Evolutionary conservation across 352 stramenopile species (phyloP), one percentile per base, ranked within the genome.

Genomic region (Aphanomyces euteiches): DNA sequence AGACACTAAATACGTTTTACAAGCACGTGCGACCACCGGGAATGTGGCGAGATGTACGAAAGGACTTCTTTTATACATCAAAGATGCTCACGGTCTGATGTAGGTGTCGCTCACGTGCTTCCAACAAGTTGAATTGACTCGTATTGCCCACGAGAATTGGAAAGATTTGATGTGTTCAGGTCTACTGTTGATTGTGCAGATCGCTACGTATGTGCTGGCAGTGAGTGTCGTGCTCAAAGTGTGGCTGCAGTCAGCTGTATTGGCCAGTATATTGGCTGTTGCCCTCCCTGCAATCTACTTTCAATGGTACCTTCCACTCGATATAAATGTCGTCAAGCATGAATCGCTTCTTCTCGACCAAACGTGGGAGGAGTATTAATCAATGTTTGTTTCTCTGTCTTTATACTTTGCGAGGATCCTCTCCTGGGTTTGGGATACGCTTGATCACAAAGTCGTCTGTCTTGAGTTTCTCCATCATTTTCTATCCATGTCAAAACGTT

Each of bases 371-470:
- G 41, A 64, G 15, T 37, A 60, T 19, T 60, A 37, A 34, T 28
- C 28, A 28, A 28, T 28, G 28, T 28, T 28, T 28, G 28, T 28
- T 28, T 28, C 50, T 15, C 15, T 36, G 1, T 8, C 13, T 4
- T 37, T 66, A 56, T 28, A 67, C 59, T 21, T 67, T 67, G 41
- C 59, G 59, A n/a, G 59, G 59, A 36, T 72, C 57, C 21, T 85
- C 81, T 56, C 81, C 78, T 34, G 78, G 79, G 34, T 81, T 84
- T 10, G 87, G 87, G 56, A 95, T 82, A 7, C 85, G 87, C 69
- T 95, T 95, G 67, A 95, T 74, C 70, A 91, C 87, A 59, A 93
- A 95, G 66, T 93, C 87, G 67, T 93, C 81, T 10, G 88, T 74
- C 41, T 84, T 56, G 65, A 95, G 78, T 72, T 95, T 95, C 73